Evolutionary conservation across 768 basidiomycete genomes (phyloP), one percentile per base, ranked within the genome.

Genomic region (Boletus coccyginus): DNA sequence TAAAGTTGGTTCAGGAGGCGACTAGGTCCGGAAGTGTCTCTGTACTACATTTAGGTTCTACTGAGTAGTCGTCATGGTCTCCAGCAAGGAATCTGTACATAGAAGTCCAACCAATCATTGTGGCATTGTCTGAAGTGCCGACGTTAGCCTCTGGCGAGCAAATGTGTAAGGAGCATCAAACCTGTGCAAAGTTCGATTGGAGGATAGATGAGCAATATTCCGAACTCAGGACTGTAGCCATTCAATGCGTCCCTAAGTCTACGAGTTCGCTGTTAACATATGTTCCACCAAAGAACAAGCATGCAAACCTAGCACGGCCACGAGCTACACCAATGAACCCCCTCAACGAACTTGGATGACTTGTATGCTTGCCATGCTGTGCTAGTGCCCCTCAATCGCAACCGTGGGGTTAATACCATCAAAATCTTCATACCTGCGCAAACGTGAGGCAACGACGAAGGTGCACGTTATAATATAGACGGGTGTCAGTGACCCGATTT

Each of bases 61-160:
- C 76, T 24, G 78, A 75, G 59, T 87, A 92, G 9, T 80, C 75
- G 62, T 88, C 88, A 43, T 78, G 72, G 55, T 87, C 84, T 5
- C 75, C 75, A 1, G 74, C 74, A 27, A 88, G 76, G 58, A 97
- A 90, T 13, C 94, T 83, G 62, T 87, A 74, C 81, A 95, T 88
- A 0, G 91, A 87, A 5, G 94, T 90, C 90, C 89, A 96, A 3
- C 83, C 96, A 61, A 98, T 91, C 96, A 98, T 98, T 10, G 84
- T 95, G 1, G 96, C 96, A 69, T 98, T 98, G 65, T 98, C 96
- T 95, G 60, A 21, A 24, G 36, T 16, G 31, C 21, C 21, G 38
- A 21, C 45, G 13, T 39, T 24, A 42, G 50, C 39, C 50, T 29
- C 40, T 14, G 50, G 27, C 27, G 21, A n/a, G 19, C 10, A 2